Base-by-base conservation (phyloP, 169 alveolate genomes). In the Eimeria acervulina region DNA sequence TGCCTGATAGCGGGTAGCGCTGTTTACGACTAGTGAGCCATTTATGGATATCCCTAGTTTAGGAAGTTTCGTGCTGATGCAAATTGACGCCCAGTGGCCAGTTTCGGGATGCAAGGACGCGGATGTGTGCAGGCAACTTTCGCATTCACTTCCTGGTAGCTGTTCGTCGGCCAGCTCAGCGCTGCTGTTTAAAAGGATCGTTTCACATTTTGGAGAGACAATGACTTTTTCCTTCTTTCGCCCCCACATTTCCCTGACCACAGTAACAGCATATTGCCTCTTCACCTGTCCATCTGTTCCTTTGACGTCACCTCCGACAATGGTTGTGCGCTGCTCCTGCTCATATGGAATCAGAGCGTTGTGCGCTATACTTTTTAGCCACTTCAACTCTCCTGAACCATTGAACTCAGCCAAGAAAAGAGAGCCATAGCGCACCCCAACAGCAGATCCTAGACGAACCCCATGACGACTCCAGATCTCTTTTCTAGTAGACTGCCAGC, bases 391-490 rank as follows among this genome's bases (percentile, higher is more conserved):
- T 36, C 92, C 74, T 1, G 4, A 12, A 26, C 92, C 92, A 59
- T 84, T 61, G 52, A 84, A 84, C 26, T 84, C 92, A 21, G 92
- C 92, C 13, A 55, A 13, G 4, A 84, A 52, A 17, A 84, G 47
- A 13, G 92, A 33, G 40, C 92, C 92, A 59, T 84, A 84, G 36
- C 76, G 92, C 92, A 84, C 76, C 33, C 92, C 74, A 36, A 38
- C 26, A 36, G 78, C 70, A 51, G 92, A 84, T 4, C 92, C 92
- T 40, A 84, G 31, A 55, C 92, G 55, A 7, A 59, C 74, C 51
- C 92, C 92, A 55, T 84, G 92, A 55, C 92, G 92, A 51, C 33
- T 61, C 92, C 92, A 84, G 76, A 40, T 15, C 23, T 84, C 76
- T 52, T 51, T 52, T 61, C 74, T 84, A 51, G 74, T 55, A 61